A percentile compares a stretch with the other conserved stretches of the same genome.
phyloP scores from a whole-genome alignment of 352 stramenopile species.

The Globisporangium acanthophoron region DNA sequence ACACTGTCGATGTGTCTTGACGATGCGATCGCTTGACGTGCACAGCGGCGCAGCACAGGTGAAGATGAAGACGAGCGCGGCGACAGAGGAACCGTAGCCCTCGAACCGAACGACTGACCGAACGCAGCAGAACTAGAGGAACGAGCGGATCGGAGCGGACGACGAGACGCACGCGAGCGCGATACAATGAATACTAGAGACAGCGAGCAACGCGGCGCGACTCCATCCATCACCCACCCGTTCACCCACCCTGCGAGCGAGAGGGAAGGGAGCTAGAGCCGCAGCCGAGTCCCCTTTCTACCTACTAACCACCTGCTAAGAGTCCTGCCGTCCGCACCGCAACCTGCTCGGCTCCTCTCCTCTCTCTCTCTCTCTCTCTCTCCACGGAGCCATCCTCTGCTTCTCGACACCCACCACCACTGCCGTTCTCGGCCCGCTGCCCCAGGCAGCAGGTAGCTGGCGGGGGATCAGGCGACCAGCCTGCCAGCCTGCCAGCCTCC shows the following conservation, averaged over 20 bases:
- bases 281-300: background rate
- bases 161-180: background rate
- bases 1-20: background rate
- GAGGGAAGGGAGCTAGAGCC: background rate
- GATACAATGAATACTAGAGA: constrained; percentile 3
- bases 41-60: background rate
- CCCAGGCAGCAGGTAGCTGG: background rate
- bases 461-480: background rate
- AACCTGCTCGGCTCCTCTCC: background rate
- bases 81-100: background rate
- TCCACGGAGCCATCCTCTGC: background rate
- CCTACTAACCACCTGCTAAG: background rate
- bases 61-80: background rate
- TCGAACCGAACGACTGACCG: background rate
- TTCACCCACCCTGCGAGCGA: background rate
- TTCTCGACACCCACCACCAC: background rate
- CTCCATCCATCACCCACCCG: background rate
- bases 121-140: background rate
- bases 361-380: background rate
- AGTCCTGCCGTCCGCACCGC: background rate
- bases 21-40: background rate
- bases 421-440: background rate
- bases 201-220: background rate
- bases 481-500: background rate
- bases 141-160: background rate